Percentiles rank a stretch among this genome's conserved stretches.
phyloP scores from a whole-genome alignment of 2,329 filamentous ascomycete genomes.

The Taxawa tesnikishii region DNA sequence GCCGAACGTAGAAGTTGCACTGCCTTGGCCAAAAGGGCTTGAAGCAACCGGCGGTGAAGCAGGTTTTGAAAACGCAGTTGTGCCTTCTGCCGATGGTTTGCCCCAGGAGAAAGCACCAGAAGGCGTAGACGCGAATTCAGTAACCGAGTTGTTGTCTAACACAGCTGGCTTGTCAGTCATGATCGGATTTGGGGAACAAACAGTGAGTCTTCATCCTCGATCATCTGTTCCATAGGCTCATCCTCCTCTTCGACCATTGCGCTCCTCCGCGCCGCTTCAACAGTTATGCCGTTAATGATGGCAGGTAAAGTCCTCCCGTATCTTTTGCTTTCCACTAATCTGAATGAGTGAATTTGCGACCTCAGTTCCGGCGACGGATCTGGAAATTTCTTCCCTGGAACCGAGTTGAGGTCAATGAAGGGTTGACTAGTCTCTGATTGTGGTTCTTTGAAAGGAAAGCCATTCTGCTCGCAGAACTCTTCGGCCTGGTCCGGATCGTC shows the following conservation, averaged over 20 bases:
- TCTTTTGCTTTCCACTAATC: constrained; percentile 47
- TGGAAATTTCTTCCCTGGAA: constrained; percentile 21
- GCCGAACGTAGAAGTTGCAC: constrained; percentile 8
- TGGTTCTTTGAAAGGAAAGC: constrained; percentile 35
- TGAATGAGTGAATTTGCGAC: constrained; percentile 41
- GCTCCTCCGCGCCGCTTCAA: constrained; percentile 35
- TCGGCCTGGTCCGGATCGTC: constrained; percentile 42
- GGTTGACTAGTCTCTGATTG: constrained; percentile 11
- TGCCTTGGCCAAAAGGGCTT: no score
- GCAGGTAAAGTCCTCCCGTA: constrained; percentile 42
- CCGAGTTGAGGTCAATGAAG: constrained; percentile 42
- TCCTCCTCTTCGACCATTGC: constrained; percentile 36
- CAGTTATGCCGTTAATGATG: constrained; percentile 43
- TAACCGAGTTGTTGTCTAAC: no score
- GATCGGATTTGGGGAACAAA: constrained; percentile 32
- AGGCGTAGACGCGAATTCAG: no score
- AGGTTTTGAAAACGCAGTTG: not conserved
- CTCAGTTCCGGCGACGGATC: constrained; percentile 16
- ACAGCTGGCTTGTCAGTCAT: no score
- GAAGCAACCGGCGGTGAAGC: constrained; percentile 1
- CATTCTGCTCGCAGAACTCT: constrained; percentile 41
- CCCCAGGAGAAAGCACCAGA: constrained; percentile 7
- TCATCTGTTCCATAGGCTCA: constrained; percentile 18
- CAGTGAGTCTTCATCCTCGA: constrained; percentile 21
- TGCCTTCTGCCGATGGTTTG: constrained; percentile 1